Conservation (phyloP, 345 rosid genomes). For the Viola odorata region DNA sequence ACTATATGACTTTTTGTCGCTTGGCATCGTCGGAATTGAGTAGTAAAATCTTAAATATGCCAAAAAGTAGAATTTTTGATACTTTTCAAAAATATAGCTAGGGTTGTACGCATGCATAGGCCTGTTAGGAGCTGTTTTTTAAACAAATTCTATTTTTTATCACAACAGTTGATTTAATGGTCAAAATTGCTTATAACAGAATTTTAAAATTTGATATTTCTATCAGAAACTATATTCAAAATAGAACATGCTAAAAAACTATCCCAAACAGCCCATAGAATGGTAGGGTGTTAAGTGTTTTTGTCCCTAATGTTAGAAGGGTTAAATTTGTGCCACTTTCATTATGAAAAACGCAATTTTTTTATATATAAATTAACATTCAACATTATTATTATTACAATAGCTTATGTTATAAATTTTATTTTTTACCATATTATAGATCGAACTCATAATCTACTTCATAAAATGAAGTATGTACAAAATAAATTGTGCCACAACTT, state of each 20-base stretch:
- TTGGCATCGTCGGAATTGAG: not conserved
- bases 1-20: constrained; percentile 21
- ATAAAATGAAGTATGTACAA: not conserved
- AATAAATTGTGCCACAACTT: not conserved
- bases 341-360: constrained; percentile 3
- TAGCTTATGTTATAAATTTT: not conserved
- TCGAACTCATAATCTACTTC: not conserved
- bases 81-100: not conserved
- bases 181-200: no score
- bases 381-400: not conserved
- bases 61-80: not conserved
- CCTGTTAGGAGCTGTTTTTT: no score
- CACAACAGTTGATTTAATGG: no score
- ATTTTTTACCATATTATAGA: not conserved
- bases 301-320: no score
- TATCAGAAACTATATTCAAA: no score
- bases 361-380: not conserved
- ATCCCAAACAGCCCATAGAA: no score
- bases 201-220: no score
- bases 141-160: no score
- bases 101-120: no score
- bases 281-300: no score
- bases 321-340: no score
- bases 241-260: no score
- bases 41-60: not conserved